A percentile compares a stretch with the other conserved stretches of the same genome.
Evolutionary conservation across 371 early-diverging fungal genomes (phyloP).

Genomic region (Mycotypha africana): DNA sequence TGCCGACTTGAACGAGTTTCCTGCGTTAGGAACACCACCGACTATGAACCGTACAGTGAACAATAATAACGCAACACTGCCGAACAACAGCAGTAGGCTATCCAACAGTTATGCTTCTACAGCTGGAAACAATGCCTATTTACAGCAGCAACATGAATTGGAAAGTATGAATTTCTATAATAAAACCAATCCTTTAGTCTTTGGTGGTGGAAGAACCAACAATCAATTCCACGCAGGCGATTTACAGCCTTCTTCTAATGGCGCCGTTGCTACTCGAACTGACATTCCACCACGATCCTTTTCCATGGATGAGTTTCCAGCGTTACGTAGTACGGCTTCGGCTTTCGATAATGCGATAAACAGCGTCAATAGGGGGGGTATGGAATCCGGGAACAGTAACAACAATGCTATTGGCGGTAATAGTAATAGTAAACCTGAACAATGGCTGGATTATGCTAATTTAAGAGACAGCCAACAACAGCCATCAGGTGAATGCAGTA

Average conservation of each 20-base stretch:
- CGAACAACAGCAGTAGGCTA: slow-evolving; percentile 23
- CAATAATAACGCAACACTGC: slow-evolving; percentile 8
- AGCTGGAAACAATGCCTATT: slow-evolving; percentile 24
- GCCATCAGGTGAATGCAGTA: no score
- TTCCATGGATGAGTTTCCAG: slow-evolving; percentile 48
- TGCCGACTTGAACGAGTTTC: slow-evolving; percentile 47
- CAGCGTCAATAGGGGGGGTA: no score
- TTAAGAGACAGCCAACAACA: no score
- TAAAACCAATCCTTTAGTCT: slow-evolving; percentile 13
- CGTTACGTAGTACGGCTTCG: slow-evolving; percentile 29
- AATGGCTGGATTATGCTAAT: slow-evolving; percentile 33
- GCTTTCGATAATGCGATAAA: slow-evolving; percentile 33
- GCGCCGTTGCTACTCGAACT: slow-evolving; percentile 11
- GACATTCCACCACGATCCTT: slow-evolving; percentile 39
- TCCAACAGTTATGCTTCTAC: slow-evolving; percentile 39
- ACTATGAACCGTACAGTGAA: slow-evolving; percentile 18
- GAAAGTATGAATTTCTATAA: slow-evolving; percentile 5
- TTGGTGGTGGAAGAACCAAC: slow-evolving; percentile 12
- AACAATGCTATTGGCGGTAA: no score
- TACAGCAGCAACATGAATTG: slow-evolving; percentile 10
- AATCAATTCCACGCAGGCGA: slow-evolving; percentile 8
- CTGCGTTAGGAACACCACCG: slow-evolving; percentile 40
- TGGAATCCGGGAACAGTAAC: no score
- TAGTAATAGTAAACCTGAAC: slow-evolving; percentile 28
- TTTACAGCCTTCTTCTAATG: slow-evolving; percentile 18